A percentile compares a stretch with the other conserved stretches of the same genome.
phyloP scores from a whole-genome alignment of 2,329 filamentous ascomycete genomes.

The Ophiostoma perfectum region DNA sequence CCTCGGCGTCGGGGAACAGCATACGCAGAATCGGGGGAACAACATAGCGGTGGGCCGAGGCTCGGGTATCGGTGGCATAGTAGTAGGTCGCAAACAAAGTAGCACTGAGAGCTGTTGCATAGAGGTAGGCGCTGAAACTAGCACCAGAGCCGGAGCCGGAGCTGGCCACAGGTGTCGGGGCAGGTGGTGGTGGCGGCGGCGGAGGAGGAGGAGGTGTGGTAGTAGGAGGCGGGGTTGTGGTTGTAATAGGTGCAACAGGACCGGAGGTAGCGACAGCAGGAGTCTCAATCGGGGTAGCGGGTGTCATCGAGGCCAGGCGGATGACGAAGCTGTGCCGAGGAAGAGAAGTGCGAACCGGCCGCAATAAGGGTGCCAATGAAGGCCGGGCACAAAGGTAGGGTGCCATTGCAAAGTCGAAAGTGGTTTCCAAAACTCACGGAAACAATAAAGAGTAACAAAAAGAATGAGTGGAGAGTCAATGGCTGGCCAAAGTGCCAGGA shows the following conservation, averaged over 20 bases:
- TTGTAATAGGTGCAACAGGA: background rate
- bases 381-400: slow-evolving; percentile 30
- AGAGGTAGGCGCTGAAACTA: slow-evolving; percentile 37
- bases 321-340: background rate
- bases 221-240: background rate
- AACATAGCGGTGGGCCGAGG: slow-evolving; percentile 62
- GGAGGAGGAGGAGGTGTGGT: background rate
- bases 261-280: background rate
- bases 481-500: slow-evolving; percentile 13
- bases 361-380: slow-evolving; percentile 23
- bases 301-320: slow-evolving; percentile 2
- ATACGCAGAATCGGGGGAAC: slow-evolving; percentile 61
- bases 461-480: slow-evolving; percentile 18
- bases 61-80: slow-evolving; percentile 69
- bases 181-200: background rate
- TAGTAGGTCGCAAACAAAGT: slow-evolving; percentile 51
- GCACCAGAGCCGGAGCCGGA: slow-evolving; percentile 20
- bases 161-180: background rate
- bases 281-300: background rate
- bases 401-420: slow-evolving; percentile 31
- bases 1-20: slow-evolving; percentile 72
- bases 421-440: background rate
- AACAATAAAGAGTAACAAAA: background rate
- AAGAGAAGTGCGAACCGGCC: background rate
- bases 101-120: slow-evolving; percentile 39